A percentile compares a stretch with the other conserved stretches of the same genome.
These are phyloP conservation scores for Apophysomyces ossiformis DNA, from an alignment of 371 early-diverging fungal genomes.

Conservation along the genomic window DNA sequence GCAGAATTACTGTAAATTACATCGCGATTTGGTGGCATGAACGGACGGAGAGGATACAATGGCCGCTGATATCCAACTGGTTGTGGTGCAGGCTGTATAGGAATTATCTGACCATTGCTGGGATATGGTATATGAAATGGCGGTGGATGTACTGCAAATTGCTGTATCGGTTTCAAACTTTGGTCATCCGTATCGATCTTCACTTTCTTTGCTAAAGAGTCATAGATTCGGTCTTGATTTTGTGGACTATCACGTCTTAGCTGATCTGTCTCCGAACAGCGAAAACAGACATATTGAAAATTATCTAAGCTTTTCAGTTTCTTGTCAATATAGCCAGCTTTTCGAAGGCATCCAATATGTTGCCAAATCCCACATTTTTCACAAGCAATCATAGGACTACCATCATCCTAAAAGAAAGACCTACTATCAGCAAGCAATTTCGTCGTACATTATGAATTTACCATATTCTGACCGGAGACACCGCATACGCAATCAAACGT, in stretches of 20 bases:
- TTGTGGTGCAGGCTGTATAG: background rate
- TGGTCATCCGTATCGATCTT: background rate
- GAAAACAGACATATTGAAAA: constrained; percentile 47
- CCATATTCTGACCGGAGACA: constrained; percentile 58
- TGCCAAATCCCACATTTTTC: constrained; percentile 73
- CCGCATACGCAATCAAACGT: constrained; percentile 64
- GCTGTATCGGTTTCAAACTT: background rate
- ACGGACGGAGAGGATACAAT: background rate
- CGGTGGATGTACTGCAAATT: background rate
- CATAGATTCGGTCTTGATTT: background rate
- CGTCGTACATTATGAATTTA: constrained; percentile 22
- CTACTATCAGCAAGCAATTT: background rate
- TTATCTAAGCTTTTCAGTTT: constrained; percentile 32
- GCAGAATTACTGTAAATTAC: background rate
- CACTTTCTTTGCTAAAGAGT: background rate
- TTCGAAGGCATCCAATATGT: constrained; percentile 68
- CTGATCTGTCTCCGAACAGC: constrained; percentile 34
- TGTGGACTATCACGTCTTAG: background rate
- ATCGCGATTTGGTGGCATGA: background rate
- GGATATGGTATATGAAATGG: background rate
- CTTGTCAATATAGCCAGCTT: constrained; percentile 45
- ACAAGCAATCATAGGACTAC: constrained; percentile 77
- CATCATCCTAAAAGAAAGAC: constrained; percentile 61
- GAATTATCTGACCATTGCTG: background rate
- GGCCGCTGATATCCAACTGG: background rate